Conservation (phyloP, 495 filamentous ascomycete species). For the Massariosphaeria phaeospora region DNA sequence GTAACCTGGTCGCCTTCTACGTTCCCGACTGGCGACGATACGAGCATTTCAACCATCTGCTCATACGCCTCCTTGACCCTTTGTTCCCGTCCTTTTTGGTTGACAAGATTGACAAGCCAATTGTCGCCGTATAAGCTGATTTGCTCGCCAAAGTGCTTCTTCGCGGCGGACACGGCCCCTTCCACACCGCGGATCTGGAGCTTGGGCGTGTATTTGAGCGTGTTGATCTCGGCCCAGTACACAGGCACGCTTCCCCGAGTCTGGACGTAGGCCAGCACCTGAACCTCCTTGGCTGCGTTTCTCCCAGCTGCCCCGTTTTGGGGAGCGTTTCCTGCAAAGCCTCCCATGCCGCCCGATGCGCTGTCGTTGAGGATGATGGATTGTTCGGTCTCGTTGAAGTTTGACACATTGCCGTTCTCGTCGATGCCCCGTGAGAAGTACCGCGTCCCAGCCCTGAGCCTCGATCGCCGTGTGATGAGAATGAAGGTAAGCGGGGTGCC, state of each 20-base stretch:
- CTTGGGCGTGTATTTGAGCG: slow-evolving; percentile 79
- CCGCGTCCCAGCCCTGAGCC: slow-evolving; percentile 81
- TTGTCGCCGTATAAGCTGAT: slow-evolving; percentile 91
- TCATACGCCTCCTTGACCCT: slow-evolving; percentile 89
- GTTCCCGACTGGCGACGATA: slow-evolving; percentile 62
- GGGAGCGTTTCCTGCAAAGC: slow-evolving; percentile 70
- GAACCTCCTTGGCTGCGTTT: slow-evolving; percentile 62
- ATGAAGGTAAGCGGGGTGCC: slow-evolving; percentile 75
- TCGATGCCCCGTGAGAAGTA: slow-evolving; percentile 94
- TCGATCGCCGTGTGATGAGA: slow-evolving; percentile 79
- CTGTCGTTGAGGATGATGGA: slow-evolving; percentile 77
- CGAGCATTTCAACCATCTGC: slow-evolving; percentile 68
- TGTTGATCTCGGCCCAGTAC: slow-evolving; percentile 93
- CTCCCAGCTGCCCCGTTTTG: slow-evolving; percentile 61
- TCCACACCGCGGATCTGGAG: slow-evolving; percentile 82
- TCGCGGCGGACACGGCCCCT: slow-evolving; percentile 71
- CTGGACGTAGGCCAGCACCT: slow-evolving; percentile 89
- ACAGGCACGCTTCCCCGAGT: slow-evolving; percentile 91
- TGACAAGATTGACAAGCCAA: slow-evolving; percentile 93
- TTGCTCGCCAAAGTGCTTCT: slow-evolving; percentile 85
- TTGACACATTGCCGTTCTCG: slow-evolving; percentile 86
- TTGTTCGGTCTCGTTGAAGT: slow-evolving; percentile 98
- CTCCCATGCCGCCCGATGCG: slow-evolving; percentile 62
- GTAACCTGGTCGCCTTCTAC: slow-evolving; percentile 53
- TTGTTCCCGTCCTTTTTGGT: slow-evolving; percentile 85